Percentiles rank a stretch among this genome's conserved stretches.
Conservation (phyloP, 805 yeast genomes). For the Kuraishia floccosa region DNA sequence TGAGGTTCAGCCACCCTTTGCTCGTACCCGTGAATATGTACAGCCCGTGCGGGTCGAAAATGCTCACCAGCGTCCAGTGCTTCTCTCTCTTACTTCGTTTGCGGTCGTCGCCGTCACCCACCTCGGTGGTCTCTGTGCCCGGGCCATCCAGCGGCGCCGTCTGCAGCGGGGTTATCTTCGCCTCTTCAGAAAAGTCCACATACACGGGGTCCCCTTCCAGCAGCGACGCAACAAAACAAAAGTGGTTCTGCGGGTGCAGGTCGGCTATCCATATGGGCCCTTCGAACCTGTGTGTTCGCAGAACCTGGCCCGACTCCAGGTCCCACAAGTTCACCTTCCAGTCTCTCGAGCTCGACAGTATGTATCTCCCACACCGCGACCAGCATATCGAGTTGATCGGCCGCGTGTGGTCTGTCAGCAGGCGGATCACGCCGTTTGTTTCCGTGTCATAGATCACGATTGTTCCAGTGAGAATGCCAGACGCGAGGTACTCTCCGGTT, state of each 20-base stretch:
- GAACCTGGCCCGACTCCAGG: conserved; percentile 28
- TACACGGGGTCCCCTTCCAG: conserved; percentile 50
- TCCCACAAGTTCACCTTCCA: conserved; percentile 84
- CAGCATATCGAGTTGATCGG: conserved; percentile 67
- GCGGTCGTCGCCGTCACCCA: conserved; percentile 6
- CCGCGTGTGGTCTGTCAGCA: conserved; percentile 54
- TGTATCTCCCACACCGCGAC: conserved; percentile 61
- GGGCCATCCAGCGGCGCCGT: conserved; percentile 10
- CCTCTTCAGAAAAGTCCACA: conserved; percentile 26
- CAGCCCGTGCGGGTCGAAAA: conserved; percentile 41
- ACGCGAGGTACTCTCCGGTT: conserved; percentile 79
- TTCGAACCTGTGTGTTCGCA: conserved; percentile 39
- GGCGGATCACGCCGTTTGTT: conserved; percentile 47
- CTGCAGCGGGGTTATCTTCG: conserved; percentile 5
- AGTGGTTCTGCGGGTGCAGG: conserved; percentile 36
- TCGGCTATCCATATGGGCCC: conserved; percentile 67
- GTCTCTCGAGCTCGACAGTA: conserved; percentile 67
- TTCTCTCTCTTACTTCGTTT: conserved; percentile 7
- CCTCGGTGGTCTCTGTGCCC: conserved; percentile 8
- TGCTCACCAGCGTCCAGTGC: conserved; percentile 37
- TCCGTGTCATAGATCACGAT: conserved; percentile 66
- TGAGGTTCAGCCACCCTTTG: conserved; percentile 63
- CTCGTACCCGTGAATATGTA: conserved; percentile 67
- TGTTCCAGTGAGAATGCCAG: conserved; percentile 67
- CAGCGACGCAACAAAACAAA: conserved; percentile 48